phyloP scores from a whole-genome alignment of 106 monocot genomes.

The Acanthochlamys bracteata region DNA sequence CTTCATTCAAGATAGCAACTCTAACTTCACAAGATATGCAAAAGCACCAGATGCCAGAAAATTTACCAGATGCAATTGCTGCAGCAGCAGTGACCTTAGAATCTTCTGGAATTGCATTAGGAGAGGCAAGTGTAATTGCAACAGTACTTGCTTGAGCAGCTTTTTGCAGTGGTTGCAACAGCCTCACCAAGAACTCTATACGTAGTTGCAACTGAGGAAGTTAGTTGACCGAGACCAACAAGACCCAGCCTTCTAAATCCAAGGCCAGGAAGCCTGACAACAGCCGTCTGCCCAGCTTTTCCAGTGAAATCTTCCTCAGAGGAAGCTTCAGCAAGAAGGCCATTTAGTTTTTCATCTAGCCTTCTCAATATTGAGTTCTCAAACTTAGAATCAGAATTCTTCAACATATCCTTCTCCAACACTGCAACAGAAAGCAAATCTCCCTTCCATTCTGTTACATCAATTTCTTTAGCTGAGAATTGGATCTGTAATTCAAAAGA shows the following conservation, averaged over 20 bases:
- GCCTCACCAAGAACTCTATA: conserved; percentile 67
- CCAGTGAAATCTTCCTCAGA: conserved; percentile 90
- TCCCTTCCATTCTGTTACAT: conserved; percentile 81
- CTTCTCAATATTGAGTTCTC: conserved; percentile 61
- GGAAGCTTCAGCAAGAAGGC: conserved; percentile 64
- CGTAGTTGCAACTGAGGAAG: conserved; percentile 25
- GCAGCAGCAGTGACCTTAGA: conserved; percentile 53
- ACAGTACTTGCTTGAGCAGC: conserved; percentile 59
- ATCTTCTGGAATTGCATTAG: conserved; percentile 24
- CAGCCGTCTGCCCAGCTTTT: conserved; percentile 71
- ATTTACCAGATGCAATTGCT: conserved; percentile 74
- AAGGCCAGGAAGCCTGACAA: conserved; percentile 74
- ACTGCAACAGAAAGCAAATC: conserved; percentile 84
- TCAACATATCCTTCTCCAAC: conserved; percentile 76
- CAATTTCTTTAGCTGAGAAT: conserved; percentile 73
- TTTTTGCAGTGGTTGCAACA: conserved; percentile 66
- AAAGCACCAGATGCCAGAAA: too few relatives aligned
- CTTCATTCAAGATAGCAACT: too few relatives aligned
- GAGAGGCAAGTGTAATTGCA: conserved; percentile 64
- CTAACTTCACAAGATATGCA: background rate
- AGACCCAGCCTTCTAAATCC: conserved; percentile 75
- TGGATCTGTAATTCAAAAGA: conserved; percentile 28
- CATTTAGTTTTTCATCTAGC: conserved; percentile 63
- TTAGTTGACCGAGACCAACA: conserved; percentile 52
- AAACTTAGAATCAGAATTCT: conserved; percentile 72